Percentiles rank a stretch among this genome's conserved stretches.
phyloP scores from a whole-genome alignment of 225 moss, liverwort and hornwort species.

The Rhytidiadelphus loreus region DNA sequence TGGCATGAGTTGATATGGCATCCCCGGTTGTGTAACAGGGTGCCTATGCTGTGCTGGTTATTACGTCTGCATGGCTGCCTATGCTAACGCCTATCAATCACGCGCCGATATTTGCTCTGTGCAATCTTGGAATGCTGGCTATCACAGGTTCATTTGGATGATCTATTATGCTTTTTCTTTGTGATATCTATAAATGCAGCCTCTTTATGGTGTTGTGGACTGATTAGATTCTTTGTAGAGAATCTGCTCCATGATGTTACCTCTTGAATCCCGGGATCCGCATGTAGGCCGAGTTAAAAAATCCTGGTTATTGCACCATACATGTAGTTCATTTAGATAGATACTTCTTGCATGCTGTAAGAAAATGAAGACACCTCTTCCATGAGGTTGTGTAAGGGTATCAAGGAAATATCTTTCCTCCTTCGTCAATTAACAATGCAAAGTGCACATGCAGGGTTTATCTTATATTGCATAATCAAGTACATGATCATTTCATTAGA shows the following conservation, averaged over 20 bases:
- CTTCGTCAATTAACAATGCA: neutral
- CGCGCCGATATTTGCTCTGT: conserved; percentile 37
- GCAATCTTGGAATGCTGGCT: conserved; percentile 40
- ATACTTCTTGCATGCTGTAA: neutral
- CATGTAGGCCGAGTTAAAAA: neutral
- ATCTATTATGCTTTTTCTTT: neutral
- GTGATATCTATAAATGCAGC: neutral
- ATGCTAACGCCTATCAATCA: conserved; percentile 32
- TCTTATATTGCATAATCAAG: neutral
- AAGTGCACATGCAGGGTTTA: neutral
- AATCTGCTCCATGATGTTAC: neutral
- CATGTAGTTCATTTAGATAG: neutral
- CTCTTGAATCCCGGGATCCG: neutral
- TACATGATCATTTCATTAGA: neutral
- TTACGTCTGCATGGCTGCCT: conserved; percentile 39
- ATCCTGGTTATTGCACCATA: neutral
- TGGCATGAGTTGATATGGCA: conserved; percentile 2
- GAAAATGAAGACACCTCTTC: neutral
- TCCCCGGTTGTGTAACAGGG: conserved; percentile 22
- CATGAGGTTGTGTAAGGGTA: neutral
- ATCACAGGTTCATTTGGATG: conserved; percentile 27
- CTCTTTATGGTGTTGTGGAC: neutral
- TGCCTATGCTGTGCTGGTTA: conserved; percentile 36
- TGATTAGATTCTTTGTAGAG: neutral
- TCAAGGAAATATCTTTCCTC: neutral